These are phyloP conservation scores for Eucalyptus cladocalyx DNA, from an alignment of 345 rosid genomes.

Conservation along the genomic window DNA sequence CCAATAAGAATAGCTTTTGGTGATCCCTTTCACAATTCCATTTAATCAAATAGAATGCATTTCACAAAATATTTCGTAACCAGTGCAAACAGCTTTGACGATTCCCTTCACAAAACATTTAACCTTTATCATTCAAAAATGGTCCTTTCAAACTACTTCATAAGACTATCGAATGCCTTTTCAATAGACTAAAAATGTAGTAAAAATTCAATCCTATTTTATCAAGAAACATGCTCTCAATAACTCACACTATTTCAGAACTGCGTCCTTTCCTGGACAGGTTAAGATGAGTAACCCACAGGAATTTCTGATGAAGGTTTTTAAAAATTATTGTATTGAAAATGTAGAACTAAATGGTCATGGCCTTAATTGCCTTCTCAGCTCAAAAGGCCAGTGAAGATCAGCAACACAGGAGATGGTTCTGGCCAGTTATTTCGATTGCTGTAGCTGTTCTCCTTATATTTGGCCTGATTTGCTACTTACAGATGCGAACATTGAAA, in stretches of 20 bases:
- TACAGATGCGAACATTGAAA: neutral
- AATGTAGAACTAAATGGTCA: neutral
- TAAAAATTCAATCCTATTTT: too few species aligned
- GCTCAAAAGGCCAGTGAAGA: conserved; percentile 5
- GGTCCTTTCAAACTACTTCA: too few species aligned
- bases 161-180: too few species aligned
- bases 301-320: neutral
- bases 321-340: neutral
- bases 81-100: too few species aligned
- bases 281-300: neutral
- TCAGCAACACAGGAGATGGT: neutral
- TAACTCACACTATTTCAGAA: neutral
- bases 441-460: neutral
- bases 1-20: too few species aligned
- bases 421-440: conserved; percentile 5
- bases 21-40: too few species aligned
- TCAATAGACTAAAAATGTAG: too few species aligned
- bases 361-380: neutral
- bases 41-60: too few species aligned
- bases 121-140: too few species aligned
- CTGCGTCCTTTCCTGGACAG: conserved; percentile 22
- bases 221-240: too few species aligned
- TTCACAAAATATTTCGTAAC: too few species aligned
- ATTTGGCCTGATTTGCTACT: neutral
- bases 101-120: too few species aligned